These are phyloP conservation scores for Hypoxylon sp. DNA, from an alignment of 2,329 filamentous ascomycete species.

Conservation along the genomic window DNA sequence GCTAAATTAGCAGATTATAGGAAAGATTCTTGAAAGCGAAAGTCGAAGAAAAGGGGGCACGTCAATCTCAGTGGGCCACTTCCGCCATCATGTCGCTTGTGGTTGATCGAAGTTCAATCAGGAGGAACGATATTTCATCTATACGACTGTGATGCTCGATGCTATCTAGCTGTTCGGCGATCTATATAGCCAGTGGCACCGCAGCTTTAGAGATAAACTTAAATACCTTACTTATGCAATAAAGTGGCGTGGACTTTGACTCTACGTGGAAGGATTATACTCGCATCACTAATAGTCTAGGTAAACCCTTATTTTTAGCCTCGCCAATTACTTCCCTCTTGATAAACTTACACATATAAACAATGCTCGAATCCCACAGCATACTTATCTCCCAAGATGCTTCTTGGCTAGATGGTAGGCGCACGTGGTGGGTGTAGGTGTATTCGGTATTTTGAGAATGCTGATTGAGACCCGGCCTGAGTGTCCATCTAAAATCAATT, in stretches of 20 bases:
- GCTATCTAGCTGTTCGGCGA: constrained; percentile 10
- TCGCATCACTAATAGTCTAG: constrained; percentile 6
- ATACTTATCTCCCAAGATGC: background rate
- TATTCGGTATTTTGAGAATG: constrained; percentile 2
- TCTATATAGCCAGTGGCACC: constrained; percentile 7
- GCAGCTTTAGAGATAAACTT: constrained; percentile 11
- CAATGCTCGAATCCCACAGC: constrained; percentile 2
- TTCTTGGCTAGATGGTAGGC: constrained; percentile 6
- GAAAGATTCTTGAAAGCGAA: too few species aligned
- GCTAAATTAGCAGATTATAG: too few species aligned
- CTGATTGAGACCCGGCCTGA: constrained; percentile 16
- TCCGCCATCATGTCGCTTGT: background rate
- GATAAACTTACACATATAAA: background rate
- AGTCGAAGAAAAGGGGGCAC: background rate
- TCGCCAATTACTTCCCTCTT: constrained; percentile 1
- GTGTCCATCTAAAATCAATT: constrained; percentile 10
- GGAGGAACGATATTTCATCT: background rate
- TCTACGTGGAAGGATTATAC: constrained; percentile 9
- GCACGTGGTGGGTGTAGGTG: constrained; percentile 2
- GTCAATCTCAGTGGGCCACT: background rate
- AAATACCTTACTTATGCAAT: background rate
- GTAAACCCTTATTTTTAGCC: constrained; percentile 32
- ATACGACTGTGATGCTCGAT: constrained; percentile 8
- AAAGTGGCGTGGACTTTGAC: constrained; percentile 10
- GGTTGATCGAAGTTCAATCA: background rate